Evolutionary conservation across 2,329 filamentous ascomycete species (phyloP), one percentile per base, ranked within the genome.

Genomic region (Cyphellophora attinorum): DNA sequence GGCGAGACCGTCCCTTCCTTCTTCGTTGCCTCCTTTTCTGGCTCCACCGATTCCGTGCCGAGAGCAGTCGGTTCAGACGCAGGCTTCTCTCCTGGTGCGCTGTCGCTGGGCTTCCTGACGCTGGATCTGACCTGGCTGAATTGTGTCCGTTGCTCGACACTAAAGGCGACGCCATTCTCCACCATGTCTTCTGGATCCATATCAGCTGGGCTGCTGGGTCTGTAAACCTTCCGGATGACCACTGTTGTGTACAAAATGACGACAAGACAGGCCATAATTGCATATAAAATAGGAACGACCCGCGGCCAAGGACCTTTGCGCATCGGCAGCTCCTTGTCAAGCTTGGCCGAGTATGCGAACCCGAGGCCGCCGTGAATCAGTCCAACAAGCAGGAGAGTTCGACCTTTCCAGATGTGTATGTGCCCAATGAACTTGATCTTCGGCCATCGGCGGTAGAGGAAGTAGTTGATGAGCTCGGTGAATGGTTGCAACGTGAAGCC

Each of bases 341-440:
- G 59, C 14, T 57, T 53, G 18, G 61, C 55, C 2, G 66, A 62
- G n/a, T 69, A 54, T 38, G 55, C 50, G 25, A 74, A 60, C 0
- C 72, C 72, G 2, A 75, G 50, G 0, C 69, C 71, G 11, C 68
- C 72, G 46, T 74, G 74, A 47, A 74, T 58, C 35, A 73, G 67
- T 3, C 69, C 72, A 1, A 74, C 52, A 0, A 62, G 56, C 6
- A 76, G 60, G 18, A 65, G 55, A 19, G 57, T 41, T 3, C 72
- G 60, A 13, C 72, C 72, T 12, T 72, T 46, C 72, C 72, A 75
- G 30, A 72, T 55, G 45, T 76, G 72, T 2, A 53, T 27, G 27
- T 45, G 34, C 11, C 31, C 39, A 6, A 46, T 39, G 29, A 46
- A 43, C 6, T 37, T 34, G 17, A 44, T 33, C 11, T 50, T 49